phyloP scores from a whole-genome alignment of 768 basidiomycete genomes.

The Leucosporidium scottii region DNA sequence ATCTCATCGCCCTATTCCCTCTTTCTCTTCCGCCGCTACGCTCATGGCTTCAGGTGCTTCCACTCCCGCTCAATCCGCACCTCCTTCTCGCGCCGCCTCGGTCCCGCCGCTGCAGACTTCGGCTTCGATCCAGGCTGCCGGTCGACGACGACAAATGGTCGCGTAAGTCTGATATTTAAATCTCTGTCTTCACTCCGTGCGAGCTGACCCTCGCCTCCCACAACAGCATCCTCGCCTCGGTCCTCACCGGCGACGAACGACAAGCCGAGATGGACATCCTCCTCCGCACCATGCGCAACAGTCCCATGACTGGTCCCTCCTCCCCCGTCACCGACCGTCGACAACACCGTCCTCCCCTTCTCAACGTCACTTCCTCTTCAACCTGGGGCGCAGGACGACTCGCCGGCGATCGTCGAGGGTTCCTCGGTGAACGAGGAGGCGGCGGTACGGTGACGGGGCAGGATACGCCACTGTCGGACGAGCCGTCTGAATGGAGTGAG shows the following conservation, averaged over 20 bases:
- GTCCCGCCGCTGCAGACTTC: background rate
- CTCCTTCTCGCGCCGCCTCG: background rate
- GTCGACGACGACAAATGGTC: conserved; percentile 29
- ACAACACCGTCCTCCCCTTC: too few relatives aligned
- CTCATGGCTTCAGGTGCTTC: background rate
- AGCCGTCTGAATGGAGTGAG: background rate
- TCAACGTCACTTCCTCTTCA: too few relatives aligned
- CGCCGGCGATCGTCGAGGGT: too few relatives aligned
- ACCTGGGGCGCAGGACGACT: too few relatives aligned
- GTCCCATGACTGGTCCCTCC: too few relatives aligned
- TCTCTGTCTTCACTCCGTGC: too few relatives aligned
- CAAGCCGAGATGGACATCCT: conserved; percentile 25
- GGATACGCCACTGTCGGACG: background rate
- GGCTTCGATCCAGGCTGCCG: conserved; percentile 5
- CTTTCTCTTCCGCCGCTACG: background rate
- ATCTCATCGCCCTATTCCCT: background rate
- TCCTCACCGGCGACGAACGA: conserved; percentile 8
- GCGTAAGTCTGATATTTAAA: background rate
- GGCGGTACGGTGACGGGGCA: too few relatives aligned
- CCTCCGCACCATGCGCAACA: background rate
- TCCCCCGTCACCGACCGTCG: too few relatives aligned
- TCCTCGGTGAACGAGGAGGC: too few relatives aligned
- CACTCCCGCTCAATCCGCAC: background rate
- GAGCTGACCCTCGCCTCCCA: too few relatives aligned
- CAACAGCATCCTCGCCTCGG: background rate